Evolutionary conservation across 192 early-diverging fungal species (phyloP), one percentile per base, ranked within the genome.

Genomic region (Glomus cerebriforme): DNA sequence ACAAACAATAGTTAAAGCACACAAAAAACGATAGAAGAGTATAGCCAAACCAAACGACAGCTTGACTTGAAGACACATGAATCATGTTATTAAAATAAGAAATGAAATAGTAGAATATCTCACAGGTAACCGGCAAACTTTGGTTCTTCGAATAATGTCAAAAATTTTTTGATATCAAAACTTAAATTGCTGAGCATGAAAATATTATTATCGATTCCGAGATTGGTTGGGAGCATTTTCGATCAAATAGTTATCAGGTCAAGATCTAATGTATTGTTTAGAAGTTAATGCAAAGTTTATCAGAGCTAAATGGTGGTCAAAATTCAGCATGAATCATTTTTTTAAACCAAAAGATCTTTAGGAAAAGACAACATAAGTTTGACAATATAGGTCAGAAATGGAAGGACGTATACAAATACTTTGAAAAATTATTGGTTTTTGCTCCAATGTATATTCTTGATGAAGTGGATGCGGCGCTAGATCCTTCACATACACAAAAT

Each of bases 391-490:
- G n/a, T n/a, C n/a, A n/a, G n/a, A n/a, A n/a, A n/a, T n/a, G n/a
- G n/a, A n/a, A n/a, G n/a, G n/a, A n/a, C n/a, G n/a, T n/a, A n/a
- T n/a, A 32, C 54, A 32, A 60, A n/a, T n/a, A n/a, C n/a, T 19
- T 80, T 94, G 94, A 72, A 98, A 96, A 6, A 85, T 99, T 60
- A 94, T 99, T 79, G 98, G 97, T 0, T 90, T 99, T 97, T 12
- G 98, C 98, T 0, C 98, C 98, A 19, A 98, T 99, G 98, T 99
- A 99, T 84, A 98, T 99, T 84, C 83, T 99, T 47, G 98, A 99
- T 84, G 98, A 99, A 86, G 95, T 99, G 12, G 98, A 99, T 86
- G 94, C 97, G 15, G 98, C 98, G 8, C 89, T 99, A 13, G 98
- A 99, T 90, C 85, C 95, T 37, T 96, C 95, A 12, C 98, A 99